A percentile compares a stretch with the other conserved stretches of the same genome.
These are phyloP conservation scores for Stachybotrys chartarum DNA, from an alignment of 2,329 filamentous ascomycete genomes.

Conservation along the genomic window DNA sequence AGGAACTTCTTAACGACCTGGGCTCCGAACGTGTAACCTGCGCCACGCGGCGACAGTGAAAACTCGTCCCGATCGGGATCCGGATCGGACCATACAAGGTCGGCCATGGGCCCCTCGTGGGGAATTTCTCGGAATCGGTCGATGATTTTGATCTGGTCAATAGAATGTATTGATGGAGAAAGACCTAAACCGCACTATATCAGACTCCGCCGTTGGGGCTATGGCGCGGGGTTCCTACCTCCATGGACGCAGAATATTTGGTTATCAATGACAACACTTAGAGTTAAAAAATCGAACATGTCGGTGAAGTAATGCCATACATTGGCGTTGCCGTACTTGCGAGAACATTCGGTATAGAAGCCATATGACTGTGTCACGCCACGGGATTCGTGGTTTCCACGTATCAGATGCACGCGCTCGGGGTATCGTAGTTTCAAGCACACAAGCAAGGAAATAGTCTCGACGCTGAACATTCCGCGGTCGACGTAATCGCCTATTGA, in stretches of 20 bases:
- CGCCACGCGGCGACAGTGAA: conserved; percentile 83
- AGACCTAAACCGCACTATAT: conserved; percentile 44
- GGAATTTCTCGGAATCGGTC: conserved; percentile 98
- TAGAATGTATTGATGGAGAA: conserved; percentile 88
- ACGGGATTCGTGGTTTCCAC: conserved; percentile 95
- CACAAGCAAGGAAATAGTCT: conserved; percentile 95
- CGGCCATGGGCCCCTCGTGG: conserved; percentile 98
- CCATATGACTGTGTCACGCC: conserved; percentile 98
- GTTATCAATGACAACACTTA: conserved; percentile 96
- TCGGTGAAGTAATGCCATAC: conserved; percentile 99
- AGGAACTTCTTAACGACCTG: conserved; percentile 98
- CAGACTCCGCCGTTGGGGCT: neutral
- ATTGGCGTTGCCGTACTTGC: conserved; percentile 97
- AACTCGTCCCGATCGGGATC: conserved; percentile 98
- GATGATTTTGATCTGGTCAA: conserved; percentile 99
- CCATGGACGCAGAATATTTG: conserved; percentile 99
- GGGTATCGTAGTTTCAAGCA: conserved; percentile 97
- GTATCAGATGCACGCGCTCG: conserved; percentile 88
- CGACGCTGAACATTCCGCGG: conserved; percentile 95
- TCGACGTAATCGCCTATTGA: conserved; percentile 87
- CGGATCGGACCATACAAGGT: conserved; percentile 96
- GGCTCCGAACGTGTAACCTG: conserved; percentile 94
- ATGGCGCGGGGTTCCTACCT: conserved; percentile 36
- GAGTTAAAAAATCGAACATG: conserved; percentile 97
- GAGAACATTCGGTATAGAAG: conserved; percentile 96